Evolutionary conservation across 306 rosid species (phyloP).

Genomic region (Cicer bijugum): DNA sequence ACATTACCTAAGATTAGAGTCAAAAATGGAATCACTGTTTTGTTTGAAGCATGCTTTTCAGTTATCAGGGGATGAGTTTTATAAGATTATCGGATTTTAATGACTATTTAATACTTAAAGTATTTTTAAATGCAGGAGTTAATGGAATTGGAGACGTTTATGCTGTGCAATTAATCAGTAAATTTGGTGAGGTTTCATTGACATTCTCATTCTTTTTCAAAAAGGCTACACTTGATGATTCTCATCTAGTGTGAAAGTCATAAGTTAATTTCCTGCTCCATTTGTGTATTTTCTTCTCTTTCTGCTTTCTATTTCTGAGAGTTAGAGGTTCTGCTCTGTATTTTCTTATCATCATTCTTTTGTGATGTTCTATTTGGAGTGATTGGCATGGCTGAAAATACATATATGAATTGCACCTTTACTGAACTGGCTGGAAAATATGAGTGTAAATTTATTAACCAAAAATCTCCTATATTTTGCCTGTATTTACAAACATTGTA

Average conservation of each 20-base stretch:
- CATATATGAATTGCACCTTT: not conserved
- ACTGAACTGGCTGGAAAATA: slow-evolving; percentile 30
- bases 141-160: slow-evolving; percentile 86
- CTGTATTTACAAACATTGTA: not conserved
- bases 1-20: not conserved
- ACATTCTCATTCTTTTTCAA: slow-evolving; percentile 31
- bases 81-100: slow-evolving; percentile 30
- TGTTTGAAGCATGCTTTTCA: slow-evolving; percentile 18
- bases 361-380: not conserved
- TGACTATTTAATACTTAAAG: slow-evolving; percentile 23
- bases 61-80: slow-evolving; percentile 24
- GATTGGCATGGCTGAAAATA: not conserved
- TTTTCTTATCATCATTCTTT: not conserved
- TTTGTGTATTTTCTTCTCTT: not conserved
- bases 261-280: slow-evolving; percentile 20
- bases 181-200: slow-evolving; percentile 63
- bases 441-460: slow-evolving; percentile 12
- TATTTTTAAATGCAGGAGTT: slow-evolving; percentile 69
- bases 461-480: not conserved
- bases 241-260: slow-evolving; percentile 18
- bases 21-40: slow-evolving; percentile 18
- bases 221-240: slow-evolving; percentile 28
- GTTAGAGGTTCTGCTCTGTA: slow-evolving; percentile 2
- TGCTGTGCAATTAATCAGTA: slow-evolving; percentile 81
- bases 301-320: not conserved